Base-by-base conservation (phyloP, 345 rosid species). In the Heritiera littoralis region DNA sequence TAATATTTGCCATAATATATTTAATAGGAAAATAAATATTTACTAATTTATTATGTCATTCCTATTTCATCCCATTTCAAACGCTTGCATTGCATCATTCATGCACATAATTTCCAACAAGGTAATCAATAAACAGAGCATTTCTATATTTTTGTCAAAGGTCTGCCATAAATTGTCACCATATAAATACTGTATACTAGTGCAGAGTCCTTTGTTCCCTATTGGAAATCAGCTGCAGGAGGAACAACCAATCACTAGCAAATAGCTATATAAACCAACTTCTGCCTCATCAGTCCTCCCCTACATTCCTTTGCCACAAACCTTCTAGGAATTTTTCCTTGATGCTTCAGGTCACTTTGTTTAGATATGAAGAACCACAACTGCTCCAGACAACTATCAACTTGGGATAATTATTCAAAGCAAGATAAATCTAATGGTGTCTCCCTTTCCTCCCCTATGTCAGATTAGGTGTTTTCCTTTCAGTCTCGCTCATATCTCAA, bases 371-470 rank as follows among this genome's bases (percentile, higher is more conserved):
- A 51, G 61, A 72, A 72, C 60, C 13, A 59, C 45, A 66, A 60
- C 54, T 45, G 48, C 81, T 77, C 75, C 41, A 67, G 38, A 78
- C 4, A 3, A 35, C 55, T 74, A 78, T 76, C 28, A 23, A 23
- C 79, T 78, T 72, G 38, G 77, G 56, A 79, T 63, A 76, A 35
- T 79, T 79, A 70, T 63, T 23, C 4, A 30, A 75, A 80, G 40
- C 61, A 80, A 77, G 80, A 67, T 75, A 69, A 78, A 75, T 59
- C 32, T 76, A 40, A 78, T n/a, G 71, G 74, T 65, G 61, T 11
- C 23, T 74, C 12, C 10, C 11, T 15, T 79, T 75, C 18, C 43
- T 48, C 63, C 66, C 67, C 76, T 28, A 78, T 45, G 76, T 59
- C 61, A 48, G 68, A 67, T 51, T 77, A 65, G 38, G 38, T 61